Evolutionary conservation across 2,329 filamentous ascomycete genomes (phyloP).

Genomic region (Aschersonia sp.): DNA sequence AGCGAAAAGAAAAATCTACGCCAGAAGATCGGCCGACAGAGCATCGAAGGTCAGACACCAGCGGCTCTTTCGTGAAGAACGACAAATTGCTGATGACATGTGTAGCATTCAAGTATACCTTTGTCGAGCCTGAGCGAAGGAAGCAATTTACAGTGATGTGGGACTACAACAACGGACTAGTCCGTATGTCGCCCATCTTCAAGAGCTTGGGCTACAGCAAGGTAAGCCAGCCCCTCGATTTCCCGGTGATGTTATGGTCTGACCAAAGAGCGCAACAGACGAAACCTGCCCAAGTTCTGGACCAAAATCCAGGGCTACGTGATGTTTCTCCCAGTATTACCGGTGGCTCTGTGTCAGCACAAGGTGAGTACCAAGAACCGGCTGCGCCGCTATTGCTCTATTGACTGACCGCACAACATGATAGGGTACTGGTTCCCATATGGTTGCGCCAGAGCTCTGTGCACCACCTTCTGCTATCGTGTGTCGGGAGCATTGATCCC

Average conservation of each 20-base stretch:
- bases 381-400: too few relatives aligned
- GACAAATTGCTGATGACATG: background rate
- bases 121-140: conserved; percentile 50
- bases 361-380: conserved; percentile 44
- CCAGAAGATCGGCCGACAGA: conserved; percentile 72
- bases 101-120: conserved; percentile 72
- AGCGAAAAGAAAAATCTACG: conserved; percentile 86
- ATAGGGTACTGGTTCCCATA: conserved; percentile 98
- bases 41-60: conserved; percentile 59
- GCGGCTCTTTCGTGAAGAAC: background rate
- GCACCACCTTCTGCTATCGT: conserved; percentile 73
- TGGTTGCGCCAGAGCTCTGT: conserved; percentile 70
- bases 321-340: conserved; percentile 94
- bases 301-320: conserved; percentile 63
- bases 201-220: conserved; percentile 81
- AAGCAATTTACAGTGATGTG: conserved; percentile 72
- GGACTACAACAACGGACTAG: conserved; percentile 92
- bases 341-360: conserved; percentile 75
- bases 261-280: conserved; percentile 43
- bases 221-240: conserved; percentile 29
- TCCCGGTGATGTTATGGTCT: background rate
- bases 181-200: conserved; percentile 89
- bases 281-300: conserved; percentile 70
- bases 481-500: conserved; percentile 81
- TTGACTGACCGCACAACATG: background rate